Base-by-base conservation (phyloP, 192 early-diverging fungal genomes). In the Coemansia sp. region DNA sequence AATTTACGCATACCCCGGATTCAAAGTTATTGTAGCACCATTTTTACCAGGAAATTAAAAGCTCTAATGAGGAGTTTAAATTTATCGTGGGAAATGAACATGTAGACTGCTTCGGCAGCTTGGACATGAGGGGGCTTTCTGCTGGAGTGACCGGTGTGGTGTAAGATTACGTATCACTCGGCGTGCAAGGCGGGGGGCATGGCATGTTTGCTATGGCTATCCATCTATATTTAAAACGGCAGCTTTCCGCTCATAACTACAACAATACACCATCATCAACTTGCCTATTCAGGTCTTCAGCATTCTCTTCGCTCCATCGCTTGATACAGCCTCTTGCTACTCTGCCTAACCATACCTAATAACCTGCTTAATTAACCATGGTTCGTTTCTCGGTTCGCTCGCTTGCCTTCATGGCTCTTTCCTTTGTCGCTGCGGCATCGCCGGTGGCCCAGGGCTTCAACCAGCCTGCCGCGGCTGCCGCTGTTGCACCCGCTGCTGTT, bases 331-430 rank as follows among this genome's bases (percentile, higher is more conserved):
- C 14, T 18, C 55, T 42, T 44, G 32, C n/a, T 56, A 56, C 14
- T 35, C 38, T 40, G 35, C 16, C n/a, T 56, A 31, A 11, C 19
- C 25, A 32, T 31, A 8, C 29, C 16, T 53, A 53, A 33, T 24
- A 24, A 33, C 12, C n/a, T 35, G 9, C 33, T 49, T 27, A 49
- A 33, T 30, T 23, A 43, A 59, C 23, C 60, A 76, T 76, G 73
- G 73, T 69, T 47, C 58, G 73, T 23, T 49, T 76, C 49, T 60
- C 59, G n/a, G 42, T 76, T 40, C 73, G 67, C 60, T 76, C 73
- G 23, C 24, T 66, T 30, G 73, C 73, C 62, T 56, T 76, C 23
- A 69, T 76, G 73, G 67, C 73, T 12, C 57, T 76, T 49, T 63
- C 73, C 29, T 50, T 76, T 24, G 56, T 76, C 51, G 73, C 73